Conservation (phyloP, 2,329 filamentous ascomycete genomes). For the Ambrosiella cleistominuta region DNA sequence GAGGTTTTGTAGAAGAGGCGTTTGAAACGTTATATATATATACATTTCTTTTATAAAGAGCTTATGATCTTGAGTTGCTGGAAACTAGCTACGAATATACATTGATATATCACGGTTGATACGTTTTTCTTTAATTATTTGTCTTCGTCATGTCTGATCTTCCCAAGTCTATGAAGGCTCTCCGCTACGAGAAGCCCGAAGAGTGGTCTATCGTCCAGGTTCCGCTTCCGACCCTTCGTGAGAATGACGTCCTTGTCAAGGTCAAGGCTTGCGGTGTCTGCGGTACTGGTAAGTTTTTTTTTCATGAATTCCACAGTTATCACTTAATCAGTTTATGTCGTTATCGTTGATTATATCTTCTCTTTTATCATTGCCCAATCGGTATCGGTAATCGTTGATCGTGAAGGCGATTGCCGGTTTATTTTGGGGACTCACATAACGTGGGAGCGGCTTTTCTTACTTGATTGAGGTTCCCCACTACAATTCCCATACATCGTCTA, state of each 20-base stretch:
- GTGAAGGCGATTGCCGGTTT: too few species aligned
- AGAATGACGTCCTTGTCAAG: conserved; percentile 45
- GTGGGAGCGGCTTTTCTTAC: too few species aligned
- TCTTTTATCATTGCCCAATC: too few species aligned
- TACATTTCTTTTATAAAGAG: neutral
- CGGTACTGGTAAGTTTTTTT: conserved; percentile 29
- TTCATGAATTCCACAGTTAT: neutral
- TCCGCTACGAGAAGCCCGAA: conserved; percentile 44
- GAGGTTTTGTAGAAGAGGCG: neutral
- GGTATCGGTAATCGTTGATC: too few species aligned
- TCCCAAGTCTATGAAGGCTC: conserved; percentile 42
- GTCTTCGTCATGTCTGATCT: conserved; percentile 21
- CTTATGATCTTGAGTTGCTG: neutral
- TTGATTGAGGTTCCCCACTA: too few species aligned
- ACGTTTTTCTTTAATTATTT: neutral
- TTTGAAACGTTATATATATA: neutral
- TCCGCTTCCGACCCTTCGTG: conserved; percentile 41
- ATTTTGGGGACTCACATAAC: too few species aligned
- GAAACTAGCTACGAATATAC: neutral
- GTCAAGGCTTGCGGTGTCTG: conserved; percentile 51
- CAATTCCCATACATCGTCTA: too few species aligned
- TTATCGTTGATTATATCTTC: too few species aligned
- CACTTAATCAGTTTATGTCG: too few species aligned
- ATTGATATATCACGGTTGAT: neutral
- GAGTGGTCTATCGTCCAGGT: conserved; percentile 43